These are phyloP conservation scores for Solanum pinnatisectum DNA, from an alignment of 257 asterid species.

Conservation along the genomic window DNA sequence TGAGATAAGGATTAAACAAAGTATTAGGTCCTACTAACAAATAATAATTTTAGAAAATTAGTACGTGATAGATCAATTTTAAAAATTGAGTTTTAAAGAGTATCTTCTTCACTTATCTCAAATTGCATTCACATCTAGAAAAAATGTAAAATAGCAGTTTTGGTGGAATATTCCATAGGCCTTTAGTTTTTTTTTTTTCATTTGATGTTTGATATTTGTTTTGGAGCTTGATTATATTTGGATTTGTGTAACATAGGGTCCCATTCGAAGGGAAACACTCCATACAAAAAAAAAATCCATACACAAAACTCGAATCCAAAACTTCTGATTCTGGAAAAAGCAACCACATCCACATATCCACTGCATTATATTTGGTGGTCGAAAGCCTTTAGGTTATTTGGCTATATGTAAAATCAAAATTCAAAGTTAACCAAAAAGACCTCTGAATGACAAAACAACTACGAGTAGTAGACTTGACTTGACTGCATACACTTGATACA, in stretches of 20 bases:
- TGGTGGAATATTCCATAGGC: background rate
- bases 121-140: background rate
- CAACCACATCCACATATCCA: fast-evolving
- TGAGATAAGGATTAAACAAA: background rate
- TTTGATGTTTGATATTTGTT: fast-evolving
- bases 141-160: background rate
- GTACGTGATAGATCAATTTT: background rate
- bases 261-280: no score
- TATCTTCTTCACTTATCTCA: background rate
- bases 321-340: no score
- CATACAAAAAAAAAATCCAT: no score
- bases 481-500: background rate
- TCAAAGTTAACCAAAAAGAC: background rate
- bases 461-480: conserved; percentile 1
- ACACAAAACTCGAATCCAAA: no score
- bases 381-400: background rate
- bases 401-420: background rate
- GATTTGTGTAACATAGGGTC: fast-evolving
- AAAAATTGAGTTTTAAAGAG: background rate
- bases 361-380: no score
- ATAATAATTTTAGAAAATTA: background rate
- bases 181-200: no score
- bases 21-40: background rate
- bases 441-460: background rate
- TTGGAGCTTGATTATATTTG: no score